A percentile compares a stretch with the other conserved stretches of the same genome.
phyloP scores from a whole-genome alignment of 768 basidiomycete genomes.

The Clitopilus hobsonii region DNA sequence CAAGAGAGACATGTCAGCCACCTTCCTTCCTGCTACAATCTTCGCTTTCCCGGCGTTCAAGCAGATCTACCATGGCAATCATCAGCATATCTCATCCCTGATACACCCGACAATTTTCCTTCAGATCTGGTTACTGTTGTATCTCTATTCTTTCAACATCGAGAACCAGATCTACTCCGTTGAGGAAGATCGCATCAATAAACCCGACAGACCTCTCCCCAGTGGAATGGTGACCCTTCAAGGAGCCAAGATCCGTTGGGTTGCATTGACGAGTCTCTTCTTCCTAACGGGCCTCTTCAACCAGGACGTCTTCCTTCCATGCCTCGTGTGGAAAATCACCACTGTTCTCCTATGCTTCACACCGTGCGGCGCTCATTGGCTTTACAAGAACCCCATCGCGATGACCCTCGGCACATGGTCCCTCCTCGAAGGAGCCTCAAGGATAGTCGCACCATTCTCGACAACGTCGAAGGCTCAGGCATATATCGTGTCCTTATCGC shows the following conservation, averaged over 20 bases:
- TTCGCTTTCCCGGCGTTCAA: conserved; percentile 7
- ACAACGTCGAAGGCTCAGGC: too few relatives aligned
- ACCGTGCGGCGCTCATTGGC: conserved; percentile 13
- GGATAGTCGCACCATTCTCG: too few relatives aligned
- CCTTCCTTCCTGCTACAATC: conserved; percentile 7
- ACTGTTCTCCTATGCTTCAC: conserved; percentile 9
- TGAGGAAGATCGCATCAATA: conserved; percentile 17
- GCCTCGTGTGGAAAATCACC: conserved; percentile 9
- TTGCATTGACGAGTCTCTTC: conserved; percentile 4
- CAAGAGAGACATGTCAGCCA: conserved; percentile 11
- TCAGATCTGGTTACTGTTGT: conserved; percentile 10
- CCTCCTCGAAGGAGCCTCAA: too few relatives aligned
- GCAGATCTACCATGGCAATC: neutral
- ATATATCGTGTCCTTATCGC: too few relatives aligned
- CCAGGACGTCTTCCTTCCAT: conserved; percentile 3
- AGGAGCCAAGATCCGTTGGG: conserved; percentile 12
- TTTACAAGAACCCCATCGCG: conserved; percentile 9
- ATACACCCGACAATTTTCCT: neutral
- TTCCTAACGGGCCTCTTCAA: conserved; percentile 3
- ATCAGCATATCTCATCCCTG: neutral
- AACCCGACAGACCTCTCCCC: conserved; percentile 17
- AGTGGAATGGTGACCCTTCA: conserved; percentile 13
- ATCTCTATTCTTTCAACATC: conserved; percentile 15
- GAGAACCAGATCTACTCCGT: conserved; percentile 16
- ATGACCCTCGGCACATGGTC: conserved; percentile 14